Evolutionary conservation across 352 stramenopile species (phyloP).

Genomic region (Chrysophaeum taylorii): DNA sequence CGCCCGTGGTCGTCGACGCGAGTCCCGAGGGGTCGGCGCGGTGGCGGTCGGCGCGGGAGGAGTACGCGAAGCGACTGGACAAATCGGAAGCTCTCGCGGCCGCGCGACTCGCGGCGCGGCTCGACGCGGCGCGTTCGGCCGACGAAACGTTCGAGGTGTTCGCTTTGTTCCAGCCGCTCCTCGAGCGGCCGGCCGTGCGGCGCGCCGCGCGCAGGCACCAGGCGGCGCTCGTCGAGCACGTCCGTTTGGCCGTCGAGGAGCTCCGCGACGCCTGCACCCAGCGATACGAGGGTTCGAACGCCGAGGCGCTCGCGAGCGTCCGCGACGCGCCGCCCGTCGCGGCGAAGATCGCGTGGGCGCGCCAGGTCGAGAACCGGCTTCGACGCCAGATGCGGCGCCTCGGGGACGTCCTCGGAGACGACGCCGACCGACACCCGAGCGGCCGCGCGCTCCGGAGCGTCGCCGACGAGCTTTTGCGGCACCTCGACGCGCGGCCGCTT

Average conservation of each 20-base stretch:
- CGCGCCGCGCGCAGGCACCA: constrained; percentile 96
- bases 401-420: constrained; percentile 49
- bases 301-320: constrained; percentile 70
- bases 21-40: constrained; percentile 58
- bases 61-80: constrained; percentile 61
- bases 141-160: constrained; percentile 79
- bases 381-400: constrained; percentile 88
- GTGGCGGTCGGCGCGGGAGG: constrained; percentile 70
- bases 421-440: constrained; percentile 60
- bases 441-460: constrained; percentile 85
- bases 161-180: constrained; percentile 92
- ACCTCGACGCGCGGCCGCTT: constrained; percentile 73
- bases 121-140: constrained; percentile 74
- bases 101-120: constrained; percentile 63
- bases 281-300: constrained; percentile 90
- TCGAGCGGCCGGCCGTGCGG: constrained; percentile 82
- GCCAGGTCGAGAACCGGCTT: constrained; percentile 98
- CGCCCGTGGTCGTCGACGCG: constrained; percentile 63
- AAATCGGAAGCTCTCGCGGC: constrained; percentile 79
- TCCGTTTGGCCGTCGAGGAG: constrained; percentile 87
- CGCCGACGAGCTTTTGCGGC: constrained; percentile 63
- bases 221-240: constrained; percentile 93
- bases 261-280: constrained; percentile 70
- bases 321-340: constrained; percentile 92
- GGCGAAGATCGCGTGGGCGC: constrained; percentile 96